Percentiles rank a stretch among this genome's conserved stretches.
Conservation (phyloP, 495 filamentous ascomycete species). For the Aspergillus funiculosus region DNA sequence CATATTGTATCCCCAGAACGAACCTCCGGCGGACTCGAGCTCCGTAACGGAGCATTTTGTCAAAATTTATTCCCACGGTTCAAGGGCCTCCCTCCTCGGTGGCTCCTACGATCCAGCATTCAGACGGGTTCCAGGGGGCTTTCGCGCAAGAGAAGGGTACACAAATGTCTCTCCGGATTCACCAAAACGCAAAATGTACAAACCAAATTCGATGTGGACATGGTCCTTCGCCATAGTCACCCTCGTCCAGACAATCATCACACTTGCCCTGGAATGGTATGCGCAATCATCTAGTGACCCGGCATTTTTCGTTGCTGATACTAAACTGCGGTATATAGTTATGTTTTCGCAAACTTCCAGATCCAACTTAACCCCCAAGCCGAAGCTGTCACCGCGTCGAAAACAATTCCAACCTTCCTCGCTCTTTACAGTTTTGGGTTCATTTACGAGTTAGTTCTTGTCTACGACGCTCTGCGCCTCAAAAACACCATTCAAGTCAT, state of each 20-base stretch:
- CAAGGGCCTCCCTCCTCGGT: constrained; percentile 60
- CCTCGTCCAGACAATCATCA: constrained; percentile 67
- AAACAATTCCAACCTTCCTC: constrained; percentile 82
- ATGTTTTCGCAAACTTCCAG: constrained; percentile 52
- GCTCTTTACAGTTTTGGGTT: constrained; percentile 97
- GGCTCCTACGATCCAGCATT: constrained; percentile 51
- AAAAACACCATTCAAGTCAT: constrained; percentile 99
- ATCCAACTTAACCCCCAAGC: constrained; percentile 55
- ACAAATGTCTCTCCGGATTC: constrained; percentile 28
- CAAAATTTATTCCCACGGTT: constrained; percentile 59
- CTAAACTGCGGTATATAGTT: constrained; percentile 26
- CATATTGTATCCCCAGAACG: constrained; percentile 34
- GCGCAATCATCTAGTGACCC: constrained; percentile 25
- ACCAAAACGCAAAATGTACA: constrained; percentile 50
- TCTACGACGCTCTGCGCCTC: constrained; percentile 86
- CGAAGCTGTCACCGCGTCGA: constrained; percentile 39
- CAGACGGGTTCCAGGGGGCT: constrained; percentile 41
- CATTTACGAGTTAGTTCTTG: constrained; percentile 79
- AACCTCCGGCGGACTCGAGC: constrained; percentile 29
- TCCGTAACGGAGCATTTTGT: constrained; percentile 43
- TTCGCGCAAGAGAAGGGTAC: constrained; percentile 53
- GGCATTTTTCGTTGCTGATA: constrained; percentile 5
- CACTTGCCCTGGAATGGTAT: constrained; percentile 80
- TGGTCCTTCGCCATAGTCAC: constrained; percentile 76
- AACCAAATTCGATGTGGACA: constrained; percentile 78